phyloP scores from a whole-genome alignment of 495 filamentous ascomycete genomes.

The Penicillium ucsense region DNA sequence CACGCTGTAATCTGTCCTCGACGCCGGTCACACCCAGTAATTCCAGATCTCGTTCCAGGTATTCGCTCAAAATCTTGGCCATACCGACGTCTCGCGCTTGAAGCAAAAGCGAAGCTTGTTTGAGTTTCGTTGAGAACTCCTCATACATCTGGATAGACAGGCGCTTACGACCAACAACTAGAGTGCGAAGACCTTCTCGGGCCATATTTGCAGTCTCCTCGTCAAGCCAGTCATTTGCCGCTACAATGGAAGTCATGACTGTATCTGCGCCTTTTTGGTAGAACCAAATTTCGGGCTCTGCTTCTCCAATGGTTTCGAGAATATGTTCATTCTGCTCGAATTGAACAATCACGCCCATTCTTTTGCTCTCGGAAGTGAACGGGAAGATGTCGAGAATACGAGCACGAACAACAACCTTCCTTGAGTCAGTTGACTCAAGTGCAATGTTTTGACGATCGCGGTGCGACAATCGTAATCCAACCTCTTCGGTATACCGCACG shows the following conservation, averaged over 20 bases:
- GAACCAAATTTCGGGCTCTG: conserved; percentile 82
- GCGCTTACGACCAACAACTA: conserved; percentile 83
- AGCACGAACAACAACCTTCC: conserved; percentile 71
- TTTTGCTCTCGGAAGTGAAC: conserved; percentile 93
- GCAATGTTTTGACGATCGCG: conserved; percentile 79
- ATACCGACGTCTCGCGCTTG: conserved; percentile 71
- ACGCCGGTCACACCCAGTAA: conserved; percentile 94
- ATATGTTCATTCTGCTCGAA: conserved; percentile 48
- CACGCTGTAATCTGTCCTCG: conserved; percentile 88
- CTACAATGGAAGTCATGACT: conserved; percentile 90
- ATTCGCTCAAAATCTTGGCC: conserved; percentile 65
- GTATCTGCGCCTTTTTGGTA: conserved; percentile 98
- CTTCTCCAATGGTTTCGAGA: conserved; percentile 20
- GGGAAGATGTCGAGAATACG: conserved; percentile 91
- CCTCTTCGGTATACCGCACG: conserved; percentile 87
- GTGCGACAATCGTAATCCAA: conserved; percentile 75
- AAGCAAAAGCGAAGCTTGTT: conserved; percentile 70
- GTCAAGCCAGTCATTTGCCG: conserved; percentile 94
- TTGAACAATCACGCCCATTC: conserved; percentile 95
- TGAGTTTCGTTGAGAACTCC: conserved; percentile 66
- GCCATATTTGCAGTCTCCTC: conserved; percentile 99
- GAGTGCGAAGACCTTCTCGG: conserved; percentile 84
- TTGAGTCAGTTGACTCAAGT: conserved; percentile 69
- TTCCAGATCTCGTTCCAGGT: conserved; percentile 82
- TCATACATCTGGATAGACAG: conserved; percentile 67